A percentile compares a stretch with the other conserved stretches of the same genome.
phyloP scores from a whole-genome alignment of 345 rosid genomes.

The Kernera saxatilis region DNA sequence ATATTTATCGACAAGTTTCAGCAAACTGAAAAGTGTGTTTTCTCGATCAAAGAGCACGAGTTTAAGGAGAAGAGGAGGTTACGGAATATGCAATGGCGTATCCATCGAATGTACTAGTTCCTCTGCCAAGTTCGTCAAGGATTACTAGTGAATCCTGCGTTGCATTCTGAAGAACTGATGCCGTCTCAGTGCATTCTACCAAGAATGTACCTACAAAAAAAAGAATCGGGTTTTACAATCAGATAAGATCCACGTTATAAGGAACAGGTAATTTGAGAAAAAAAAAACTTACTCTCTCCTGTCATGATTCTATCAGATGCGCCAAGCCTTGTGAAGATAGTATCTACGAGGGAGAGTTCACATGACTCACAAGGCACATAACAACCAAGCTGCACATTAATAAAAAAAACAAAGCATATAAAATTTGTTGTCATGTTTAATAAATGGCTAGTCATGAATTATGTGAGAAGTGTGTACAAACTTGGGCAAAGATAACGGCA shows the following conservation, averaged over 20 bases:
- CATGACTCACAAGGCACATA: constrained; percentile 73
- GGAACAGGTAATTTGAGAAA: background rate
- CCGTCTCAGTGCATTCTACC: constrained; percentile 92
- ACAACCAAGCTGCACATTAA: constrained; percentile 68
- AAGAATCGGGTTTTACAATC: background rate
- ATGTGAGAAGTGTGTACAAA: constrained; percentile 21
- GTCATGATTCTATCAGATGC: constrained; percentile 92
- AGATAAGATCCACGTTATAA: background rate
- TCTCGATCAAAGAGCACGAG: background rate
- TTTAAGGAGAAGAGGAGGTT: constrained; percentile 20
- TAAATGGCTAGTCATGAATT: background rate
- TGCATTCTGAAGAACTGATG: constrained; percentile 90
- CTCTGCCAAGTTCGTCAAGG: constrained; percentile 95
- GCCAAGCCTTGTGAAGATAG: constrained; percentile 89
- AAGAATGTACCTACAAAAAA: constrained; percentile 74
- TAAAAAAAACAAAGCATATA: background rate
- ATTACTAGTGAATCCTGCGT: constrained; percentile 85
- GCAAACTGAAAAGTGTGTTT: background rate
- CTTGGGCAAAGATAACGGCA: constrained; percentile 86
- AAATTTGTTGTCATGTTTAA: background rate
- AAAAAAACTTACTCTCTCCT: constrained; percentile 71
- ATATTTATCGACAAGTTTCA: background rate
- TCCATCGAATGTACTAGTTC: constrained; percentile 97
- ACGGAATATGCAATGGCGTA: constrained; percentile 95
- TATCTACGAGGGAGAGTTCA: constrained; percentile 65